These are phyloP conservation scores for Entamoeba invadens DNA, from an alignment of 208 protist species.

Conservation along the genomic window DNA sequence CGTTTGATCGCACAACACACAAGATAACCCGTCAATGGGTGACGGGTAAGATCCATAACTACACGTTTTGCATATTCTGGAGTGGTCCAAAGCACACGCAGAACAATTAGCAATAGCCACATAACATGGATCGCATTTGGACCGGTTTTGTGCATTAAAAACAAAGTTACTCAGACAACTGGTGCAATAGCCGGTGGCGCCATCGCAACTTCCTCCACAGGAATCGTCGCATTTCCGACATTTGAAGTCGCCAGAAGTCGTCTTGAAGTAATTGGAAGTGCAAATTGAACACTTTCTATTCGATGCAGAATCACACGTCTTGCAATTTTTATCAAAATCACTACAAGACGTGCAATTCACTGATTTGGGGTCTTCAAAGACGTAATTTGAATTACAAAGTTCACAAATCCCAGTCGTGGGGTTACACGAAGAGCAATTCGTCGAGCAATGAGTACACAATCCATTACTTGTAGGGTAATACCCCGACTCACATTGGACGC, in stretches of 20 bases:
- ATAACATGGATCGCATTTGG: background rate
- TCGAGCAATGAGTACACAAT: background rate
- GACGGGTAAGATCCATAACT: background rate
- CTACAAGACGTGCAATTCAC: no score
- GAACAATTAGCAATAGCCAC: background rate
- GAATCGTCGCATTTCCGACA: background rate
- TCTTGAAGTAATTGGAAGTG: background rate
- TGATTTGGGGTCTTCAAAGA: no score
- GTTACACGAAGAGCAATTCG: background rate
- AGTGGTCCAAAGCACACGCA: no score
- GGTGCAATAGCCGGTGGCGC: background rate
- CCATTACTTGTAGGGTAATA: background rate
- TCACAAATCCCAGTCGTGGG: background rate
- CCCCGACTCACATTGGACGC: background rate
- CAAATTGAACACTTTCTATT: background rate
- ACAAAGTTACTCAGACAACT: background rate
- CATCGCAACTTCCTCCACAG: no score
- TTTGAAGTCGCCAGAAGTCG: background rate
- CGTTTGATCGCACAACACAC: no score
- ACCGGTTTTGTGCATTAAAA: background rate
- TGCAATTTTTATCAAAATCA: no score
- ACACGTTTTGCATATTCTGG: background rate
- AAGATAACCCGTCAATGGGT: no score
- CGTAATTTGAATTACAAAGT: background rate
- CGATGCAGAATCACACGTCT: no score